Base-by-base conservation (phyloP, 768 basidiomycete species). In the Serendipita vermifera region DNA sequence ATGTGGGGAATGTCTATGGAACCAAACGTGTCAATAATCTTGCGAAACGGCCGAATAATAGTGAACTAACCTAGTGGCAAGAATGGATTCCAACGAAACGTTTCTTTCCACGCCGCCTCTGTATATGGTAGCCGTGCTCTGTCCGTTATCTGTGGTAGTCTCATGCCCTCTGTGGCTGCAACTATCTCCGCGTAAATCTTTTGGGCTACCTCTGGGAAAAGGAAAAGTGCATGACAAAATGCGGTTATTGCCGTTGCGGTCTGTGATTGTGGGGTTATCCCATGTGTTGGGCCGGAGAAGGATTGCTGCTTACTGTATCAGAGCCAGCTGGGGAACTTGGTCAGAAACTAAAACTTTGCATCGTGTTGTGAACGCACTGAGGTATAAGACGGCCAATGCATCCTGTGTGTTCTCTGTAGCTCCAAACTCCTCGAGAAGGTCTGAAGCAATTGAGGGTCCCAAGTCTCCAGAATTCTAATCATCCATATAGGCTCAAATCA, bases 61-160 rank as follows among this genome's bases (percentile, higher is more conserved):
- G 4, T 6, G 17, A 1, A 9, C 57, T 4, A 38, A 59, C 60
- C 56, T n/a, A 58, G 17, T 3, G 62, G 62, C 6, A 46, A 57
- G 31, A 58, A 39, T 13, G 62, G 62, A 17, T 20, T 33, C 46
- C 61, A 61, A 14, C 62, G 58, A 14, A 63, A 36, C 6, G 57
- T 56, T 36, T 63, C 62, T 27, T 61, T 56, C 5, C 55, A 31
- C 11, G 61, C 22, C 5, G 62, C 62, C 7, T 31, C 27, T 14
- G 61, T 46, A 31, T 63, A 61, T 3, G 62, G 62, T 9, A 63
- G 59, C n/a, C 54, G 55, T n/a, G 39, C n/a, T 14, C 40, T 40
- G 35, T 63, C 62, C 15, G 53, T 41, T 3, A 62, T 39, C 14
- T 20, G 20, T 15, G 31, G 46, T 22, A n/a, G 46, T 51, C 27